Evolutionary conservation across 1,284 basidiomycete species (phyloP).

Genomic region (Rhodotorula sp.): DNA sequence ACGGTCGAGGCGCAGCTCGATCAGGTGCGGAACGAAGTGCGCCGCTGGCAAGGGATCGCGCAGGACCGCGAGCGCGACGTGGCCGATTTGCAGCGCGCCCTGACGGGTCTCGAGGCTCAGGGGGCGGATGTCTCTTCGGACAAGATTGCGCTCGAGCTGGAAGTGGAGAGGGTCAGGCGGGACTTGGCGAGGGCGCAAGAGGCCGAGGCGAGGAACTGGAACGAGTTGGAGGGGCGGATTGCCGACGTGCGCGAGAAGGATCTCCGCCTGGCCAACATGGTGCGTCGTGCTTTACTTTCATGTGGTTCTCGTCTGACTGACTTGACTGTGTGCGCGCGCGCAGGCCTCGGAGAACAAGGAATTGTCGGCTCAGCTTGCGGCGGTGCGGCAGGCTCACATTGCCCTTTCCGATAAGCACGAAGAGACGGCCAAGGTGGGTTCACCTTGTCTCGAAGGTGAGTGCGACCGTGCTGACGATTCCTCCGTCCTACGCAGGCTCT

Average conservation of each 20-base stretch:
- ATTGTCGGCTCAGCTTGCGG: constrained; percentile 69
- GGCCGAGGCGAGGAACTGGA: constrained; percentile 68
- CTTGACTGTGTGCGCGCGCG: not conserved
- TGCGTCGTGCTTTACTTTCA: constrained; percentile 43
- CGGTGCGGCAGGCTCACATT: constrained; percentile 78
- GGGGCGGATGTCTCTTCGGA: constrained; percentile 80
- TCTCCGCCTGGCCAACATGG: constrained; percentile 65
- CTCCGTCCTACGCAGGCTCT: constrained; percentile 25
- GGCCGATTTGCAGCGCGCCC: constrained; percentile 66
- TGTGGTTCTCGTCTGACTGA: not conserved
- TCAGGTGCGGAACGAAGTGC: constrained; percentile 52
- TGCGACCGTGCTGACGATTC: not conserved
- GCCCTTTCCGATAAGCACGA: constrained; percentile 87
- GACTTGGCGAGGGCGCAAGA: constrained; percentile 79
- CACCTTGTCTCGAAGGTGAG: too few species aligned
- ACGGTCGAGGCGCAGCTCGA: constrained; percentile 49
- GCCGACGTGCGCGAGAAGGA: constrained; percentile 66
- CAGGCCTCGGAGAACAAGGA: constrained; percentile 73
- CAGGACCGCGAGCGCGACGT: constrained; percentile 72
- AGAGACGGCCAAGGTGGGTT: constrained; percentile 56
- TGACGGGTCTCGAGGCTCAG: constrained; percentile 60
- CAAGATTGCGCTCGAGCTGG: constrained; percentile 82
- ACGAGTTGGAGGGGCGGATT: constrained; percentile 68
- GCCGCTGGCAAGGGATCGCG: constrained; percentile 58
- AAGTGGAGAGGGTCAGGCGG: constrained; percentile 81